These are phyloP conservation scores for Ciborinia camelliae DNA, from an alignment of 2,329 filamentous ascomycete species.

Conservation along the genomic window DNA sequence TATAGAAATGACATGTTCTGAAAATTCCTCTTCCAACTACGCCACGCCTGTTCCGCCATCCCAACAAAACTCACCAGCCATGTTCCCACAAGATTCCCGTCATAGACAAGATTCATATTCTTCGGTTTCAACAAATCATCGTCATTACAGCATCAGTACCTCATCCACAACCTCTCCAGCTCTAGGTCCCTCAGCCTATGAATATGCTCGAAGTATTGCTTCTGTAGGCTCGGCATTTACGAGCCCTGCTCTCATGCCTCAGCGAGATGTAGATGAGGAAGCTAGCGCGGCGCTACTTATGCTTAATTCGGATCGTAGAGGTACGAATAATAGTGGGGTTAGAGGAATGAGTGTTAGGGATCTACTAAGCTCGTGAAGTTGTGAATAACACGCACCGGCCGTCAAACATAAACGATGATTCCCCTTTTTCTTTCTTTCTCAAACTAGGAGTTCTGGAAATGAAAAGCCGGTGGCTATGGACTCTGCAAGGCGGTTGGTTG, in stretches of 20 bases:
- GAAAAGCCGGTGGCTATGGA: neutral
- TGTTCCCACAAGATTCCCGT: constrained; percentile 46
- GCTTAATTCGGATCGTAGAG: constrained; percentile 71
- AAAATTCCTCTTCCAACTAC: constrained; percentile 48
- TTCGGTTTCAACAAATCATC: constrained; percentile 46
- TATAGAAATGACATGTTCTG: constrained; percentile 60
- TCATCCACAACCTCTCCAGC: constrained; percentile 54
- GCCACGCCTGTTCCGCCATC: constrained; percentile 34
- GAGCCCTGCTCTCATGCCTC: constrained; percentile 55
- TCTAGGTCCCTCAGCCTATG: constrained; percentile 51
- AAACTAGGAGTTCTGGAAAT: neutral
- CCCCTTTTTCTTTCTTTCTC: neutral
- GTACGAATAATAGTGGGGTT: constrained; percentile 32
- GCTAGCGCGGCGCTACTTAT: constrained; percentile 84
- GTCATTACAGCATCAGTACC: constrained; percentile 49
- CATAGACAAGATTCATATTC: constrained; percentile 53
- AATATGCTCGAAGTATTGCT: constrained; percentile 42
- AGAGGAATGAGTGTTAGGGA: constrained; percentile 54
- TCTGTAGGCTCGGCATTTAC: constrained; percentile 51
- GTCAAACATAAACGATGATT: no score
- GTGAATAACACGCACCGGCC: no score
- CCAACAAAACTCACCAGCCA: constrained; percentile 49
- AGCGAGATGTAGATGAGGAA: constrained; percentile 54
- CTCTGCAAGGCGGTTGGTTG: neutral
- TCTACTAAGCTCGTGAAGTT: constrained; percentile 47